Conservation (phyloP, 1,284 basidiomycete genomes). For the Heimioporus punctisporus region DNA sequence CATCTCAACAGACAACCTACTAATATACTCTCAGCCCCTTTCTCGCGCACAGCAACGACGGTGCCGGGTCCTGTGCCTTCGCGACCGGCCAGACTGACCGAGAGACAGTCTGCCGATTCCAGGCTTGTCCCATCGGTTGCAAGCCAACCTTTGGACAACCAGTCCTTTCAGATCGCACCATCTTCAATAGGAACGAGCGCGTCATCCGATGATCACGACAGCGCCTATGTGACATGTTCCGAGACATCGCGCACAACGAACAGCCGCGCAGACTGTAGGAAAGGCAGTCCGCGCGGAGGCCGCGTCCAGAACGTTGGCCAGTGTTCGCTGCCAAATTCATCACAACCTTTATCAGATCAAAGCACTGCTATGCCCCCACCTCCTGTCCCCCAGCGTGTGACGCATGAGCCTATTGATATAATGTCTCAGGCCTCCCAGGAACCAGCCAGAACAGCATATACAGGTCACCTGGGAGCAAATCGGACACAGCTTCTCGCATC, state of each 20-base stretch:
- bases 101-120: background rate
- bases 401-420: conserved; percentile 3
- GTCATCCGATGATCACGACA: conserved; percentile 33
- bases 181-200: conserved; percentile 12
- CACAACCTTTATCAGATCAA: conserved; percentile 30
- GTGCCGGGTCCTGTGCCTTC: background rate
- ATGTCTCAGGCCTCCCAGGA: conserved; percentile 1
- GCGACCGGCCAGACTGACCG: background rate
- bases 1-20: conserved; percentile 21
- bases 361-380: conserved; percentile 30
- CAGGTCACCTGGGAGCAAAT: conserved; percentile 4
- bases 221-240: conserved; percentile 30
- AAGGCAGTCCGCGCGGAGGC: background rate
- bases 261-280: conserved; percentile 1
- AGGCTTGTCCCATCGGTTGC: background rate
- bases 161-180: conserved; percentile 1
- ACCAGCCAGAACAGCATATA: conserved; percentile 1
- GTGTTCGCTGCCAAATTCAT: conserved; percentile 34
- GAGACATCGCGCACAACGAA: conserved; percentile 21
- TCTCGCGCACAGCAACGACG: conserved; percentile 21
- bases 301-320: conserved; percentile 6
- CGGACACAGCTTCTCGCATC: conserved; percentile 35
- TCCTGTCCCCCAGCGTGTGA: conserved; percentile 14
- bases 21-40: conserved; percentile 13
- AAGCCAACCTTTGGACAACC: conserved; percentile 1